Percentiles rank a stretch among this genome's conserved stretches.
Conservation (phyloP, 176 grass and related monocot species). For the Musa schizocarpa region DNA sequence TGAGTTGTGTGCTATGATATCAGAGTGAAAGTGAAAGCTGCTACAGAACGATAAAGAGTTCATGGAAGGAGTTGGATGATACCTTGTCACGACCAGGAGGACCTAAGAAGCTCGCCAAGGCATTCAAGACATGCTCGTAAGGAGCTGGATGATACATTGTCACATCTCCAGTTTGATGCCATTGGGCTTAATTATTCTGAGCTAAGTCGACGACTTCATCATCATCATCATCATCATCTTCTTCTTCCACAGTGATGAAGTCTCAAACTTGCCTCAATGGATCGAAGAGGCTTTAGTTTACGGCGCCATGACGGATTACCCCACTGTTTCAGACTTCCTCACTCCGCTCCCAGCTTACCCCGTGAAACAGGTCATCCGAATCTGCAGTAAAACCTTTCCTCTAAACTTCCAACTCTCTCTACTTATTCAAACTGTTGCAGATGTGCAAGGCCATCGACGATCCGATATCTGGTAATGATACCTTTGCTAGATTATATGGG, state of each 20-base stretch:
- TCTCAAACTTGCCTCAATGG: background rate
- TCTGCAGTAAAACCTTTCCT: background rate
- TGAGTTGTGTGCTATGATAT: background rate
- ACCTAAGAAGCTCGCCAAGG: slow-evolving; percentile 6
- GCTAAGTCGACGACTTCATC: background rate
- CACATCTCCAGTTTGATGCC: background rate
- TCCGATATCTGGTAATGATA: slow-evolving; percentile 20
- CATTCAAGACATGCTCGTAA: slow-evolving; percentile 42
- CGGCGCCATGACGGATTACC: slow-evolving; percentile 53
- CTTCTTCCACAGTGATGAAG: background rate
- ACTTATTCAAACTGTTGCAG: background rate
- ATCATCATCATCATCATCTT: background rate
- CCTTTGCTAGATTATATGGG: slow-evolving; percentile 20
- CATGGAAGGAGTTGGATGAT: slow-evolving; percentile 26
- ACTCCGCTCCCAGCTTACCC: slow-evolving; percentile 43
- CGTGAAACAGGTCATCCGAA: slow-evolving; percentile 17
- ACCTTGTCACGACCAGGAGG: slow-evolving; percentile 19
- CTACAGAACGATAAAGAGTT: slow-evolving; percentile 32
- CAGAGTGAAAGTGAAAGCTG: slow-evolving; percentile 47
- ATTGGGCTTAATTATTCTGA: background rate
- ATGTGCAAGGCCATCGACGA: slow-evolving; percentile 55
- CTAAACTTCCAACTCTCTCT: background rate
- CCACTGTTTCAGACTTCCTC: slow-evolving; percentile 38
- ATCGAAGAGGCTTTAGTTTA: slow-evolving; percentile 23
- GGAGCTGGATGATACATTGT: background rate